Conservation (phyloP, 495 filamentous ascomycete genomes). For the Aspergillus diversus region DNA sequence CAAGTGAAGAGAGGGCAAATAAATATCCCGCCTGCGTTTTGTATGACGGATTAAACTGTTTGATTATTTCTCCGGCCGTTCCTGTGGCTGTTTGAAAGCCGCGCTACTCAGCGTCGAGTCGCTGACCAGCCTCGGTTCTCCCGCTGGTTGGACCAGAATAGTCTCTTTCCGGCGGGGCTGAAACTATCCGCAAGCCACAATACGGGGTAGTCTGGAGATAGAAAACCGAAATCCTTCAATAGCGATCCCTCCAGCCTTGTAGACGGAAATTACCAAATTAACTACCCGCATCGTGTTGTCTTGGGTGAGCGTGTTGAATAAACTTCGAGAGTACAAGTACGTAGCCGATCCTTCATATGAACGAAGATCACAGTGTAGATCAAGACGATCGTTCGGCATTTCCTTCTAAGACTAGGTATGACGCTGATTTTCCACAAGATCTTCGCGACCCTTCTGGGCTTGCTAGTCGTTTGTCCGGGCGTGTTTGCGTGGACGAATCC, state of each 20-base stretch:
- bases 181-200: neutral
- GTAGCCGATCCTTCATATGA: neutral
- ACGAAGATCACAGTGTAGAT: neutral
- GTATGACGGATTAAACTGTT: no score
- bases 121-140: neutral
- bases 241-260: neutral
- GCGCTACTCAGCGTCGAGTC: no score
- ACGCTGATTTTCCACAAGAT: neutral
- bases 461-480: neutral
- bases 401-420: neutral
- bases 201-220: neutral
- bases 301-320: neutral
- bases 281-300: neutral
- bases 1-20: no score
- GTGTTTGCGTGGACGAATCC: constrained; percentile 34
- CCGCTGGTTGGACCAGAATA: neutral
- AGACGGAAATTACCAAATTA: constrained; percentile 1
- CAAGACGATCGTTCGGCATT: neutral
- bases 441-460: neutral
- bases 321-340: neutral
- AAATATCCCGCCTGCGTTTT: no score
- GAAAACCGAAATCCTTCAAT: neutral
- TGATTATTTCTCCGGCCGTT: neutral
- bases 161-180: neutral
- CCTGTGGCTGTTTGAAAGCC: no score